Base-by-base conservation (phyloP, 2,329 filamentous ascomycete genomes). In the Fusarium protoensiforme region DNA sequence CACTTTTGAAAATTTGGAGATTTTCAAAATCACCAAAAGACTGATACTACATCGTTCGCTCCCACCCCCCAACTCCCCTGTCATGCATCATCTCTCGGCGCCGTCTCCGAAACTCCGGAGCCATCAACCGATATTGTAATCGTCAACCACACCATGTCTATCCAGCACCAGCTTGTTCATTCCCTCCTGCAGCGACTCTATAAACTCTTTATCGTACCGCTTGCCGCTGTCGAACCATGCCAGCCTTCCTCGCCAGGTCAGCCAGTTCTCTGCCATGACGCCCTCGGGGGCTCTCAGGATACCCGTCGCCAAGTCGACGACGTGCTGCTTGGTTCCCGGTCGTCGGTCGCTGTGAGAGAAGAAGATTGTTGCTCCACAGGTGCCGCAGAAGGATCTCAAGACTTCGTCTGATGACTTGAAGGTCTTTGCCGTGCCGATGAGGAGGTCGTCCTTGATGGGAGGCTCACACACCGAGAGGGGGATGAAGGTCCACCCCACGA, bases 301-400 rank as follows among this genome's bases (percentile, higher is more conserved):
- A 2, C 86, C 86, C 2, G 82, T 81, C 1, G 85, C 82, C 3
- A 88, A 64, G 54, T 86, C 83, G 1, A 86, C 78, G 11, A 87
- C 64, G 43, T 80, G 78, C 64, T 79, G 75, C 27, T 79, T 72
- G n/a, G 78, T 80, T 2, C 71, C 71, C 10, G 78, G 78, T 7
- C 73, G 78, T 39, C 81, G 74, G 0, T 73, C 66, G 4, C 78
- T 78, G 27, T 69, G 68, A 5, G 77, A 75, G 56, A 76, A 84
- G 58, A 87, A 84, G 14, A 84, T 78, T 0, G 83, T 86, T 4
- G 86, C 85, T 3, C 86, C 85, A 57, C 86, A 88, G 3, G 71
- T 77, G 3, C 84, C 81, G 66, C 86, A 88, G 69, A 88, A 88
- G 1, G 81, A 82, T 16, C 85, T 81, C 27, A 80, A 64, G n/a